A percentile compares a stretch with the other conserved stretches of the same genome.
These are phyloP conservation scores for Epichloe sibirici DNA, from an alignment of 2,329 filamentous ascomycete genomes.

Conservation along the genomic window DNA sequence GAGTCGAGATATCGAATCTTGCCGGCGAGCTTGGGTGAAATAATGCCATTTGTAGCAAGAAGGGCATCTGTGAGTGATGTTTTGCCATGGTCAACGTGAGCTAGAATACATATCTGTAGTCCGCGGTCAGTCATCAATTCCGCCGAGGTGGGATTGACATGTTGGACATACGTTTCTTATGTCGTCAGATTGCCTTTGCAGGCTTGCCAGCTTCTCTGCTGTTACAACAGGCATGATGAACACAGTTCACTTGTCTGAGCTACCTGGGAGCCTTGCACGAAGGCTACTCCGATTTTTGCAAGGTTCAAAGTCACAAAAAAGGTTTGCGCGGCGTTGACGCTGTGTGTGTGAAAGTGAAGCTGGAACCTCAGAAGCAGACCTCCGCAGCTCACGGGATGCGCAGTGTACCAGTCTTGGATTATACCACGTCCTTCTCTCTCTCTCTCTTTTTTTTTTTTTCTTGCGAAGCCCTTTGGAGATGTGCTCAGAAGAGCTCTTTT, in stretches of 20 bases:
- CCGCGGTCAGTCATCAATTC: neutral
- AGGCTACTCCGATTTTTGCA: neutral
- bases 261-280: neutral
- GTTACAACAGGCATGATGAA: constrained; percentile 78
- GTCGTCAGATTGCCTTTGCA: constrained; percentile 78
- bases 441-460: neutral
- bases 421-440: neutral
- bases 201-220: constrained; percentile 76
- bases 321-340: neutral
- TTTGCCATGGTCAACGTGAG: constrained; percentile 97
- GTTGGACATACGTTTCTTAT: constrained; percentile 68
- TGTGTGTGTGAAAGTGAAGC: neutral
- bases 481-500: neutral
- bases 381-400: neutral
- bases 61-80: constrained; percentile 93
- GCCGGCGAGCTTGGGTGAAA: constrained; percentile 91
- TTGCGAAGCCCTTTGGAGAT: neutral
- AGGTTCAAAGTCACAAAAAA: neutral
- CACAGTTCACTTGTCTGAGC: neutral
- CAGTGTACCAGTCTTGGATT: too few species aligned
- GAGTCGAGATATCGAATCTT: constrained; percentile 98
- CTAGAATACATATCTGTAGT: constrained; percentile 76
- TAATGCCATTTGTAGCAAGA: constrained; percentile 97
- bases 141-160: neutral
- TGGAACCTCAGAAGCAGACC: neutral